Base-by-base conservation (phyloP, 768 basidiomycete species). In the Neoboletus magnificus region DNA sequence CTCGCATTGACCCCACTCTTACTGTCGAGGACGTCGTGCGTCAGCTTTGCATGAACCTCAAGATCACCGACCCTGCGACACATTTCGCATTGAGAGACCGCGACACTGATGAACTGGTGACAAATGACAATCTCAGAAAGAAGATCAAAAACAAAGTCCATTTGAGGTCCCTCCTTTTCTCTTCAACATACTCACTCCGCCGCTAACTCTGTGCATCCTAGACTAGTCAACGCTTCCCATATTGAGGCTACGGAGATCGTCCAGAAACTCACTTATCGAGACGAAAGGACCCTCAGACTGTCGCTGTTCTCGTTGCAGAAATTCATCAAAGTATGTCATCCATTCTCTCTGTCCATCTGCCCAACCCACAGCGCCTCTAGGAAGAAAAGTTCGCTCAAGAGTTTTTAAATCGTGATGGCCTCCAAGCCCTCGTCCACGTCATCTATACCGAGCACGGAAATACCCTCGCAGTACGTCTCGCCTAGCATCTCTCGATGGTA, bases 1-100 rank as follows among this genome's bases (percentile, higher is more conserved):
- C 89, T 12, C 83, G 91, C 56, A 93, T 93, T 61, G 91, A 93
- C 67, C 87, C 89, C 16, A 85, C 89, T 6, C 77, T 93, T 30
- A 84, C 86, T 7, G 91, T 92, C 49, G 84, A 89, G 50, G 91
- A 93, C 67, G 92, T 93, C 54, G 81, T 93, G 48, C 84, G 82
- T 53, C 90, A 92, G 69, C 80, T 93, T 11, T 92, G 91, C 63
- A 73, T 86, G 60, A 93, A 86, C 71, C 76, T 96, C 60, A 85
- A 87, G 71, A 84, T 93, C 55, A 83, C 82, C 55, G 90, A 90
- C 37, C 79, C 87, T 0, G 80, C 89, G 1, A 78, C 80, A 1
- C 74, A 88, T 59, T 93, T 83, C 66, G 88, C 91, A 1, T 71
- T 96, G 56, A 79, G 93, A 62, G 91, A 94, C 67, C 71, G 71